Conservation (phyloP, 768 basidiomycete genomes). For the Trametes coccinea region DNA sequence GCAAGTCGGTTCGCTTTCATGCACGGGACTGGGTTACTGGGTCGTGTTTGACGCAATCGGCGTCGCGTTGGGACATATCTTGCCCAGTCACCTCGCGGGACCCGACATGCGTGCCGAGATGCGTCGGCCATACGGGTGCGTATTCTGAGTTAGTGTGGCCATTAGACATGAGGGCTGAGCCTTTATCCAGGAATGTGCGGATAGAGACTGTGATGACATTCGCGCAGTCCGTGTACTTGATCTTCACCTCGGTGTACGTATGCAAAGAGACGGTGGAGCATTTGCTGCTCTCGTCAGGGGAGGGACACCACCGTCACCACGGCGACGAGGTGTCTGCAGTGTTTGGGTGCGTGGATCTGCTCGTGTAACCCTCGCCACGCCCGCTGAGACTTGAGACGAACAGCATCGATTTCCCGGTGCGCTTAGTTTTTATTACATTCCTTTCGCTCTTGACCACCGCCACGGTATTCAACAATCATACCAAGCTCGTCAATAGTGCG, state of each 20-base stretch:
- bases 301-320: constrained; percentile 69
- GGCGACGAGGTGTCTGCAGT: constrained; percentile 50
- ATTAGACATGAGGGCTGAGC: background rate
- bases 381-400: background rate
- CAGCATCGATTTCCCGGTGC: constrained; percentile 68
- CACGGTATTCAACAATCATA: constrained; percentile 60
- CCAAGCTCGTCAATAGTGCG: constrained; percentile 64
- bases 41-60: constrained; percentile 94
- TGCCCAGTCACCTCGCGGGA: constrained; percentile 46
- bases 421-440: constrained; percentile 56
- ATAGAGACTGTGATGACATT: constrained; percentile 76
- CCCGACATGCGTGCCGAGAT: constrained; percentile 33
- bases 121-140: constrained; percentile 64
- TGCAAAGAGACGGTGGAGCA: constrained; percentile 98
- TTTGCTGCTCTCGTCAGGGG: constrained; percentile 71
- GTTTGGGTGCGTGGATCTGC: constrained; percentile 38
- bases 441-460: constrained; percentile 59
- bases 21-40: constrained; percentile 94
- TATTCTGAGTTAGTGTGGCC: constrained; percentile 34
- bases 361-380: constrained; percentile 36
- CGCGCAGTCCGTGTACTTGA: constrained; percentile 88
- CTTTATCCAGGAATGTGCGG: constrained; percentile 54
- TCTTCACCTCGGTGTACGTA: constrained; percentile 94
- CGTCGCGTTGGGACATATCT: constrained; percentile 52
- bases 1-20: constrained; percentile 79